Evolutionary conservation across 805 yeast genomes (phyloP), one percentile per base, ranked within the genome.

Genomic region (Brettanomyces nanus): DNA sequence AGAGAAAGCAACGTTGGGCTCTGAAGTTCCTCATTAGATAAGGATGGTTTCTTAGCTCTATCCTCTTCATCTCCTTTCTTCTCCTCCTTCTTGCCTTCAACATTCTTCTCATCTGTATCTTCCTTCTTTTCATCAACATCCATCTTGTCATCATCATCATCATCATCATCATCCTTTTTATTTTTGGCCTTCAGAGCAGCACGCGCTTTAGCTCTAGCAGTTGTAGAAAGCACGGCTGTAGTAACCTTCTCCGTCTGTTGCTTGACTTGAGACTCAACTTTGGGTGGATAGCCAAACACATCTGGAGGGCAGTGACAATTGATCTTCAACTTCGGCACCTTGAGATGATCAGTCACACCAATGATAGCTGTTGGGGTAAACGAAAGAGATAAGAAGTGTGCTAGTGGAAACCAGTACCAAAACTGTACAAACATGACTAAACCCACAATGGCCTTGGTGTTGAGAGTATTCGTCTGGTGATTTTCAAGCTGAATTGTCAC

Each of bases 361-460:
- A 85, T 77, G 17, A 90, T 73, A 5, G 94, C 77, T 2, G 97
- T 92, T 37, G 98, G 96, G 6, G 92, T 75, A 63, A 89, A 89
- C 26, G 97, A 85, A 48, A 92, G 72, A 15, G 94, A 80, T 52
- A 92, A 66, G 66, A 92, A 92, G 62, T 92, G 97, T 1, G 97
- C 77, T 41, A 89, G 71, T 42, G 98, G 98, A 77, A 80, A 92
- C 98, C 98, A 92, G 63, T 87, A 85, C 98, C 98, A 92, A 56
- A 84, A 85, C 65, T 92, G 98, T 9, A 83, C 67, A 57, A 92
- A 92, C 42, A 92, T 74, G 0, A 92, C 78, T 48, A 92, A 66
- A 28, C 98, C 98, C 40, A 89, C 95, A 51, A 92, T 80, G 0
- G 96, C 92, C 60, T 84, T 83, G 56, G 81, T 78, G 62, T 92